Conservation (phyloP, 2,329 filamentous ascomycete genomes). For the Ascosphaera apis region DNA sequence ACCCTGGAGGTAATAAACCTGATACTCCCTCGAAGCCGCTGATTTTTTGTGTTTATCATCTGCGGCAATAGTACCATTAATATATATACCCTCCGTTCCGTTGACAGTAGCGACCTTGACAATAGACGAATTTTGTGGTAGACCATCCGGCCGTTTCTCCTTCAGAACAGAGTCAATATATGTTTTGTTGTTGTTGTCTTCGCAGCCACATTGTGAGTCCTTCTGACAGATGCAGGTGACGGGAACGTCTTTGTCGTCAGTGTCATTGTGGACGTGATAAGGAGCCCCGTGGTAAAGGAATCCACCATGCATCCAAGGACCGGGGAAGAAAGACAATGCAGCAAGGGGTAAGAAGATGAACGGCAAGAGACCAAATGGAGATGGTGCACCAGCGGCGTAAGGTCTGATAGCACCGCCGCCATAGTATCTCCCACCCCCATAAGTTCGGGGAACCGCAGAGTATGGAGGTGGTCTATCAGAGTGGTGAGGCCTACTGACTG, state of each 20-base stretch:
- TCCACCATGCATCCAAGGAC: conserved; percentile 30
- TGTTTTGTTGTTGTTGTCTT: conserved; percentile 23
- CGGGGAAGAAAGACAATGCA: conserved; percentile 26
- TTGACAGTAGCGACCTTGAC: conserved; percentile 19
- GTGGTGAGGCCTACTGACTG: conserved; percentile 10
- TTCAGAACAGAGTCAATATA: conserved; percentile 21
- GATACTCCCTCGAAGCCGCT: not conserved
- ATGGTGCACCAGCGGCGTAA: conserved; percentile 23
- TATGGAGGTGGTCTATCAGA: conserved; percentile 14
- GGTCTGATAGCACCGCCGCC: conserved; percentile 29
- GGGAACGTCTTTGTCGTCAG: conserved; percentile 18
- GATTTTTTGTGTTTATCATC: conserved; percentile 3
- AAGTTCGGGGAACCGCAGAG: conserved; percentile 21
- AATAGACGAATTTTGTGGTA: conserved; percentile 16
- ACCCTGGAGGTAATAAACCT: not conserved
- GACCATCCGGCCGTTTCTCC: conserved; percentile 13
- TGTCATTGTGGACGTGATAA: conserved; percentile 24
- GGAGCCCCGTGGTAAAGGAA: conserved; percentile 31
- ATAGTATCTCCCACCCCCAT: conserved; percentile 30
- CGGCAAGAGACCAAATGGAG: conserved; percentile 26
- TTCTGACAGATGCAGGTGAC: conserved; percentile 34
- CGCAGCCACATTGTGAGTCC: conserved; percentile 34
- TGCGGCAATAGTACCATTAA: conserved; percentile 24
- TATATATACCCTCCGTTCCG: conserved; percentile 21
- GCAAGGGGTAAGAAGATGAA: conserved; percentile 24